Conservation (phyloP, 1,284 basidiomycete genomes). For the Bondarzewia mesenterica region DNA sequence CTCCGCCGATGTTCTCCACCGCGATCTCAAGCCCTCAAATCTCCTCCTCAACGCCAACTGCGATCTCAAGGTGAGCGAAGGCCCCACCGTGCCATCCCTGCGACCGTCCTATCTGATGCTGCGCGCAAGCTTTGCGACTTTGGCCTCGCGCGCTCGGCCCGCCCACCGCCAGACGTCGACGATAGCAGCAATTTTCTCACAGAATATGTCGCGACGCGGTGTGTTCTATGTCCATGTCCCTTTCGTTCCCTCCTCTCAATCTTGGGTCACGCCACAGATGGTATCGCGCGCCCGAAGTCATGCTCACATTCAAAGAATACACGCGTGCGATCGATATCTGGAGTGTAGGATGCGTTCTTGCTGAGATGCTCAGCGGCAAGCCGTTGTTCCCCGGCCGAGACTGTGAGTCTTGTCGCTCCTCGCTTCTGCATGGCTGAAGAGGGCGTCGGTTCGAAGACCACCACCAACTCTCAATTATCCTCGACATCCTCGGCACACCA, state of each 20-base stretch:
- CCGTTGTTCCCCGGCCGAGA: conserved; percentile 88
- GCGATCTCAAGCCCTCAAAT: conserved; percentile 91
- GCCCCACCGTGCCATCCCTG: conserved; percentile 23
- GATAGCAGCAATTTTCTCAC: conserved; percentile 90
- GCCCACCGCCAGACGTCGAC: conserved; percentile 73
- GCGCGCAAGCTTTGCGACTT: conserved; percentile 76
- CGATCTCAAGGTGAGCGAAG: conserved; percentile 74
- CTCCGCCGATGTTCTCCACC: conserved; percentile 82
- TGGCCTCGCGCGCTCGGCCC: conserved; percentile 80
- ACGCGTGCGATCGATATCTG: conserved; percentile 91
- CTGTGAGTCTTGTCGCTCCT: conserved; percentile 34
- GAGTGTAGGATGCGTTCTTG: conserved; percentile 90
- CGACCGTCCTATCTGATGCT: conserved; percentile 11
- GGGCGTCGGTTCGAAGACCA: conserved; percentile 47
- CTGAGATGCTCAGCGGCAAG: conserved; percentile 89
- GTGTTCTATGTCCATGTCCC: too few relatives aligned
- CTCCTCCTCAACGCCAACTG: conserved; percentile 91
- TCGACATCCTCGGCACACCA: conserved; percentile 87
- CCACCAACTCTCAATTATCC: conserved; percentile 82
- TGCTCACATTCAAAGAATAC: conserved; percentile 94
- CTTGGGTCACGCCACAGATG: conserved; percentile 43
- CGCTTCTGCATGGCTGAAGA: background rate
- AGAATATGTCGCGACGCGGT: conserved; percentile 88
- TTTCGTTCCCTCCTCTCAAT: background rate
- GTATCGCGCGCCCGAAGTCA: conserved; percentile 93